Evolutionary conservation across 768 basidiomycete species (phyloP).

Genomic region (Scleroderma bovista): DNA sequence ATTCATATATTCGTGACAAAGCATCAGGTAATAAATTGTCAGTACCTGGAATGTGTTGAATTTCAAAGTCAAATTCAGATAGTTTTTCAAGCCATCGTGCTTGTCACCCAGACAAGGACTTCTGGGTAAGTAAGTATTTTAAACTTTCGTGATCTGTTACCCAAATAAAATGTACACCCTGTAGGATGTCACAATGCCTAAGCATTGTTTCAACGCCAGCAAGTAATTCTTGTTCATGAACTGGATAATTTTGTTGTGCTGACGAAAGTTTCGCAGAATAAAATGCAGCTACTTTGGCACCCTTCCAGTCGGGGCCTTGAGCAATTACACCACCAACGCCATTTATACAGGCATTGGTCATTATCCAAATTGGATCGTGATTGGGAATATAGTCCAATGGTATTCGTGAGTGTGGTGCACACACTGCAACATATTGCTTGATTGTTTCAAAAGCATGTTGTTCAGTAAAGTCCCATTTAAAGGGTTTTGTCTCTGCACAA

Average conservation of each 20-base stretch:
- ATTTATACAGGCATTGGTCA: conserved; percentile 28
- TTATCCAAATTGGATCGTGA: conserved; percentile 19
- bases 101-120: conserved; percentile 30
- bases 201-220: conserved; percentile 32
- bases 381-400: conserved; percentile 24
- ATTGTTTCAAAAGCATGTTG: conserved; percentile 30
- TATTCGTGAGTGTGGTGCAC: conserved; percentile 10
- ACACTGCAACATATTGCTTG: conserved; percentile 1
- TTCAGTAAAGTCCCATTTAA: conserved; percentile 24
- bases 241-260: conserved; percentile 34
- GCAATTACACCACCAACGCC: conserved; percentile 26
- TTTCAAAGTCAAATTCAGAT: conserved; percentile 8
- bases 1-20: background rate
- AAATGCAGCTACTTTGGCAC: conserved; percentile 24
- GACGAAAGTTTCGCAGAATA: conserved; percentile 20
- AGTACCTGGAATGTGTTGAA: conserved; percentile 24
- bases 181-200: conserved; percentile 22
- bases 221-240: conserved; percentile 36
- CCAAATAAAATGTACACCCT: conserved; percentile 25
- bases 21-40: conserved; percentile 30
- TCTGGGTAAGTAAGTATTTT: conserved; percentile 26
- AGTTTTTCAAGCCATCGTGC: conserved; percentile 32
- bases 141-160: conserved; percentile 26
- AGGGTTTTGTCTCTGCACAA: conserved; percentile 8
- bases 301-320: conserved; percentile 22